These are phyloP conservation scores for Larix kaempferi DNA, from an alignment of 75 land plant genomes.

Conservation along the genomic window DNA sequence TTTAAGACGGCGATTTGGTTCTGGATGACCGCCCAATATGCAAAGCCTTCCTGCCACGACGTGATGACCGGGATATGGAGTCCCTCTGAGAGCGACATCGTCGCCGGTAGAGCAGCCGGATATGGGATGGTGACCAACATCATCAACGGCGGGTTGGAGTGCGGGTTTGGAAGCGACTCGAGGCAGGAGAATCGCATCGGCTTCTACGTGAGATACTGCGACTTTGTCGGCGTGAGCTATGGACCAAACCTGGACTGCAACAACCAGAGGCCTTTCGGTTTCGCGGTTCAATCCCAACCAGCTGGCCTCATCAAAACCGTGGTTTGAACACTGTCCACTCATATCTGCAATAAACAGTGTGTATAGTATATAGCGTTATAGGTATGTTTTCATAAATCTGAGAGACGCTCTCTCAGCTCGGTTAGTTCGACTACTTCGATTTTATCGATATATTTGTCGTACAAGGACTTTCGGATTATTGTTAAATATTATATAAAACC, in stretches of 20 bases:
- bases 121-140: conserved; percentile 63
- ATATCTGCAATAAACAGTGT: too few species aligned
- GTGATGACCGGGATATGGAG: conserved; percentile 54
- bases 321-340: too few species aligned
- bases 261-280: conserved; percentile 20
- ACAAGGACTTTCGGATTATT: too few species aligned
- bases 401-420: too few species aligned
- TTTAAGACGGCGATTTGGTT: conserved; percentile 60
- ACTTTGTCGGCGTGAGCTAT: conserved; percentile 28
- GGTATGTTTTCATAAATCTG: too few species aligned
- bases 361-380: too few species aligned
- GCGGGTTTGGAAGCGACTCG: conserved; percentile 35
- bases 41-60: conserved; percentile 52
- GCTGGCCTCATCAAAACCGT: too few species aligned
- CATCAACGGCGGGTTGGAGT: conserved; percentile 49
- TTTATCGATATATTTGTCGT: too few species aligned
- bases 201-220: conserved; percentile 45
- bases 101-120: conserved; percentile 43
- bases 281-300: too few species aligned
- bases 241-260: conserved; percentile 44
- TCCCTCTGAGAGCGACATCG: conserved; percentile 31
- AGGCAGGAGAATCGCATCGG: conserved; percentile 33
- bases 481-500: too few species aligned
- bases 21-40: conserved; percentile 37
- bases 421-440: too few species aligned